Evolutionary conservation across 2,329 filamentous ascomycete species (phyloP), one percentile per base, ranked within the genome.

Genomic region (Hypoxylon sp.): DNA sequence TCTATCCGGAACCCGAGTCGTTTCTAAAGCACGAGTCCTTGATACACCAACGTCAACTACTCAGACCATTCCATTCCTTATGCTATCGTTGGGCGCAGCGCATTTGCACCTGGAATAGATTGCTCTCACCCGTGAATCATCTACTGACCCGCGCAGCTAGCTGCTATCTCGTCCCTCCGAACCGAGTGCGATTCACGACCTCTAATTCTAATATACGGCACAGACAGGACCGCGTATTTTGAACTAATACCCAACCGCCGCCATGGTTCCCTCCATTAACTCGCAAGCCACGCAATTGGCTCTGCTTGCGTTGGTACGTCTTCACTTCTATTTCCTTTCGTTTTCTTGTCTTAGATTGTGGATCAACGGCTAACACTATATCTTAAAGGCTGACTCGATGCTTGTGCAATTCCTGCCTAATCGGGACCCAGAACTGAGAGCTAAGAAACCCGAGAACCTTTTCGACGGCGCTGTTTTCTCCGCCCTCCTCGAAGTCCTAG

Each of bases 401-500:
- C 70, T 77, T 48, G 37, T 51, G 22, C 70, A 71, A 30, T 68
- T 75, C 33, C 66, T 71, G 6, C 70, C 72, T 54, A 69, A 67
- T 35, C 73, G 71, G n/a, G 70, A 83, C 31, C 78, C 85, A 56
- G 80, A 84, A 42, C 77, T 81, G 40, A 79, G 81, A 68, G 83
- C 83, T 75, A 83, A 83, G 70, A 84, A 83, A n/a, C 79, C 87
- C 56, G 81, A 85, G 57, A 82, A 86, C 59, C 81, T 88, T 50
- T 79, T 81, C 75, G 88, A 89, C 71, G 87, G 87, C 60, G 78
- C 85, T 64, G 78, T 86, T 33, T 84, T 89, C 71, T 86, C 84
- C 44, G 80, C 86, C 70, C 83, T 89, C 51, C 84, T 90, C 66
- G 83, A 86, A 76, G 85, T 89, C 73, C 80, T 91, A 53, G 87